These are phyloP conservation scores for Phytopythium mirpurense DNA, from an alignment of 352 stramenopile genomes.

Conservation along the genomic window DNA sequence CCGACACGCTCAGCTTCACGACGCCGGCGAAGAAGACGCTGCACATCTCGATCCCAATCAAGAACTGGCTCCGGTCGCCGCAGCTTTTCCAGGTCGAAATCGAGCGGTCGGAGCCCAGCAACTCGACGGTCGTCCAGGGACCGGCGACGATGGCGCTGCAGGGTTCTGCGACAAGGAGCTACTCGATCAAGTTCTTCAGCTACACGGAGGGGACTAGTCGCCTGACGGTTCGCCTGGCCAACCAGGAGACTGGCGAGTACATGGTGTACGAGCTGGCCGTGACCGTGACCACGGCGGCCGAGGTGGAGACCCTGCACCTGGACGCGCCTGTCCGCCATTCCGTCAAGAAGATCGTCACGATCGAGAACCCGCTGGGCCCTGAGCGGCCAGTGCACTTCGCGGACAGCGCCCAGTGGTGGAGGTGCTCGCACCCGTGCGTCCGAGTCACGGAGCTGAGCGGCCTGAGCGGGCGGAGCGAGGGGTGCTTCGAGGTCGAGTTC, in stretches of 20 bases:
- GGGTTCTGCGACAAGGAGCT: slow-evolving; percentile 49
- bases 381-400: slow-evolving; percentile 48
- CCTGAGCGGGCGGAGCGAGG: slow-evolving; percentile 70
- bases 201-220: slow-evolving; percentile 70
- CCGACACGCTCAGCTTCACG: slow-evolving; percentile 33
- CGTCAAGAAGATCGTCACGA: slow-evolving; percentile 75
- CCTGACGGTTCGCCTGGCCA: slow-evolving; percentile 76
- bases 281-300: slow-evolving; percentile 45
- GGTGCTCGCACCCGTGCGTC: slow-evolving; percentile 59
- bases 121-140: slow-evolving; percentile 61
- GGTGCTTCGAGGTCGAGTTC: slow-evolving; percentile 89
- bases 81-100: slow-evolving; percentile 81
- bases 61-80: slow-evolving; percentile 85
- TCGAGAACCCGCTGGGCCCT: slow-evolving; percentile 85
- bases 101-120: slow-evolving; percentile 23
- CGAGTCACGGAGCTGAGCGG: slow-evolving; percentile 66
- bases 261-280: slow-evolving; percentile 58
- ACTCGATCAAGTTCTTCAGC: slow-evolving; percentile 86
- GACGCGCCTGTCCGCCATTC: slow-evolving; percentile 83
- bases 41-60: slow-evolving; percentile 60
- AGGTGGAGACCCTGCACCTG: slow-evolving; percentile 77
- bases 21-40: slow-evolving; percentile 80
- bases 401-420: slow-evolving; percentile 74
- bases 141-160: slow-evolving; percentile 66
- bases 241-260: slow-evolving; percentile 82